Conservation (phyloP, 2,329 filamentous ascomycete genomes). For the Monosporascus sp. region DNA sequence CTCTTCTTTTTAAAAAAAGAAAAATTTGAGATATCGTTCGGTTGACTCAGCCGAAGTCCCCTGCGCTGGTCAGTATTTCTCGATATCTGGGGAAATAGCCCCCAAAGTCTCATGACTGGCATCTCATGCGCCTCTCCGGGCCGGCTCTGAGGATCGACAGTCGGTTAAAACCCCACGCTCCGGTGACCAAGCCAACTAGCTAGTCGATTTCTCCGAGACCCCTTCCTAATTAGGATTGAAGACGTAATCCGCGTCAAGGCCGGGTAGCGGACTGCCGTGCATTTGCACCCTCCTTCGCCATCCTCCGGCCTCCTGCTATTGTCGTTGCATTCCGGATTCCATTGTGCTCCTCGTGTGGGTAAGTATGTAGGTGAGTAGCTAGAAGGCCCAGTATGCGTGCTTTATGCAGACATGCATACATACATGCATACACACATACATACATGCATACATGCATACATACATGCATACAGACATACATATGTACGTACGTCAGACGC, state of each 20-base stretch:
- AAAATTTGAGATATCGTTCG: background rate
- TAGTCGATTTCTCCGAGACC: background rate
- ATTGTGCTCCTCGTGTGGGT: too few relatives aligned
- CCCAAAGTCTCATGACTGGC: background rate
- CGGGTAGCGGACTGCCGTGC: background rate
- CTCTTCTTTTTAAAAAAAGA: too few relatives aligned
- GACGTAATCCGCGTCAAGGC: background rate
- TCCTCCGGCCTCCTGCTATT: background rate
- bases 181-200: background rate
- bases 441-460: background rate
- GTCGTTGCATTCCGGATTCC: background rate
- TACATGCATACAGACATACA: too few relatives aligned
- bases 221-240: background rate
- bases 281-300: background rate
- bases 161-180: background rate
- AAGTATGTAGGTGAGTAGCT: too few relatives aligned
- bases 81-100: background rate
- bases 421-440: background rate
- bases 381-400: background rate
- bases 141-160: background rate
- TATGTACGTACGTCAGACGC: background rate
- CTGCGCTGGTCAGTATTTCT: background rate
- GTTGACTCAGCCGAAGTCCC: background rate
- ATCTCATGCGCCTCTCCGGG: background rate
- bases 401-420: too few relatives aligned